A percentile compares a stretch with the other conserved stretches of the same genome.
Conservation (phyloP, 108 stramenopile species). For the Thalassiosira profunda region DNA sequence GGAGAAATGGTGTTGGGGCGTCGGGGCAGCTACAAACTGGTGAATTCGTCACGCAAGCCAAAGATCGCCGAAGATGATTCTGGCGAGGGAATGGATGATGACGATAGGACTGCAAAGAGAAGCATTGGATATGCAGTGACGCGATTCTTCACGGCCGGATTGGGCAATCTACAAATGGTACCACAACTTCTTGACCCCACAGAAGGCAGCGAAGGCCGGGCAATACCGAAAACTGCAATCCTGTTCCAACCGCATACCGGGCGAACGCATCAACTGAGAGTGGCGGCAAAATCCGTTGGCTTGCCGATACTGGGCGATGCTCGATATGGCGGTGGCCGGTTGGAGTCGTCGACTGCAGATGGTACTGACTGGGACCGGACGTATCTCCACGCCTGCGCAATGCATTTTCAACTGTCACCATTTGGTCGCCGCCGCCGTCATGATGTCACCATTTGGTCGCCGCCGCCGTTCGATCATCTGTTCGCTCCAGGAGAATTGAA, state of each 20-base stretch:
- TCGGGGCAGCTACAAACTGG: conserved; percentile 74
- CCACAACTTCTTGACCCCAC: neutral
- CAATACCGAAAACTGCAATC: conserved; percentile 55
- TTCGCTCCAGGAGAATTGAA: conserved; percentile 17
- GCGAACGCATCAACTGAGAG: conserved; percentile 86
- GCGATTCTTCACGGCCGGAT: conserved; percentile 73
- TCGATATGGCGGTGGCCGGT: conserved; percentile 61
- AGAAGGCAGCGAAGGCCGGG: neutral
- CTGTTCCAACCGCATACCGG: conserved; percentile 84
- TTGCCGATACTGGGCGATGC: conserved; percentile 76
- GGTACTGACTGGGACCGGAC: conserved; percentile 41
- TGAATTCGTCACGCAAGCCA: no score
- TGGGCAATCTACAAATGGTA: conserved; percentile 25
- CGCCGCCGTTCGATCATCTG: conserved; percentile 50
- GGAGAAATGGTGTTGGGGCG: conserved; percentile 72
- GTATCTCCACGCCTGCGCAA: conserved; percentile 48
- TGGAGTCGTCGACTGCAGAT: neutral
- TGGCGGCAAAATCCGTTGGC: conserved; percentile 81
- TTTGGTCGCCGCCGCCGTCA: no score
- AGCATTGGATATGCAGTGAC: conserved; percentile 55
- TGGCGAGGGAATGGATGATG: no score
- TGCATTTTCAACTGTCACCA: conserved; percentile 48
- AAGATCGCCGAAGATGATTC: no score
- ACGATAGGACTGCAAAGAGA: neutral
- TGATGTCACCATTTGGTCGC: conserved; percentile 51